Evolutionary conservation across 352 stramenopile species (phyloP), one percentile per base, ranked within the genome.

Genomic region (Albugo candida): DNA sequence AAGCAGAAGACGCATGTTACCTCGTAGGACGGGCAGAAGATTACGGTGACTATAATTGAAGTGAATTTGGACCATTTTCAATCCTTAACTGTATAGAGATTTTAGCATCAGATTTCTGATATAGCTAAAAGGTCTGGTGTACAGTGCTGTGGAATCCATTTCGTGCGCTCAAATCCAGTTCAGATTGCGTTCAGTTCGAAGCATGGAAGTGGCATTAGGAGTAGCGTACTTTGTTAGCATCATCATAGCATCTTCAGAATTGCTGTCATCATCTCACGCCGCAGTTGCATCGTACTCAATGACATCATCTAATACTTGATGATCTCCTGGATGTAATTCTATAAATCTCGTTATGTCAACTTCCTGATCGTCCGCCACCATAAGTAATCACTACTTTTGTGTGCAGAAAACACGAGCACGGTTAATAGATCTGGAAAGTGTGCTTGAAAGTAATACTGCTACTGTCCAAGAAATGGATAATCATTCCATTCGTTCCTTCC

Each of bases 371-470:
- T 79, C 56, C 50, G 81, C 80, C 44, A 63, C 70, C 11, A 83
- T 52, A 40, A 67, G 83, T 45, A 75, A 65, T 36, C 63, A 56
- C 17, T 58, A 45, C 2, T 74, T 52, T 8, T 51, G 59, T 5
- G 58, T 37, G 0, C 55, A 61, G 12, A 82, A 51, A 42, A 81
- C 59, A 13, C 65, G 65, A 36, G 71, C 60, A 12, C 80, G 56
- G 48, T 85, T 69, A 27, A 85, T 62, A 8, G 73, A 62, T 24
- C 73, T 66, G 34, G 70, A 83, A 14, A 80, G 40, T 42, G 69
- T 70, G 43, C 83, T 13, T 60, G 58, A 37, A 82, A 86, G 58
- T 83, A 85, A 45, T 79, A 83, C 40, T 80, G 65, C 13, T 67
- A 60, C 62, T 63, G 81, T 38, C 56, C 69, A 27, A 73, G 55